Conservation (phyloP, 2,329 filamentous ascomycete species). For the Stagonosporopsis rhizophila region DNA sequence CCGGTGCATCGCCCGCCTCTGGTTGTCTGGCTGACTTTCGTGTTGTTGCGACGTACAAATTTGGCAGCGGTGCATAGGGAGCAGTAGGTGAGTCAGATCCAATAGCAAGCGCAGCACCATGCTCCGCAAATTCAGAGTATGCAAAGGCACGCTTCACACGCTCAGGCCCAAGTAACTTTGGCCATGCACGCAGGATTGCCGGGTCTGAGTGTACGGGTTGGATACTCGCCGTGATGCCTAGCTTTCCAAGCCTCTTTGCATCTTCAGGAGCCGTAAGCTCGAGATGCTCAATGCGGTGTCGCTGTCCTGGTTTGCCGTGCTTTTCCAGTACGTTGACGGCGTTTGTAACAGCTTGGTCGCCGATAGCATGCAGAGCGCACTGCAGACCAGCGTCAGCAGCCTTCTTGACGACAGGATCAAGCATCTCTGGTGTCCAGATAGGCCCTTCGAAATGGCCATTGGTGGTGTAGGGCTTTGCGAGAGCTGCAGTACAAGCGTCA, state of each 20-base stretch:
- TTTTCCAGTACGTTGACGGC: constrained; percentile 64
- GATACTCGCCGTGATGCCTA: constrained; percentile 82
- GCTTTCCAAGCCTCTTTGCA: constrained; percentile 61
- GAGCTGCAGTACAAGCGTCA: constrained; percentile 69
- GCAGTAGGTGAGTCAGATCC: constrained; percentile 68
- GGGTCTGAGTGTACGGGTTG: constrained; percentile 92
- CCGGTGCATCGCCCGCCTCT: constrained; percentile 44
- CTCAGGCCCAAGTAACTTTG: constrained; percentile 60
- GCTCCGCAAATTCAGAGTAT: constrained; percentile 66
- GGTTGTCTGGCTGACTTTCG: constrained; percentile 62
- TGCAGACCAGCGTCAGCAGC: constrained; percentile 64
- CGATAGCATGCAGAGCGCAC: constrained; percentile 70
- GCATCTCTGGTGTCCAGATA: constrained; percentile 62
- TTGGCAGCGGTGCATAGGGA: constrained; percentile 61
- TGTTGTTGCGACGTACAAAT: constrained; percentile 67
- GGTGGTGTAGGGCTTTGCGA: constrained; percentile 64
- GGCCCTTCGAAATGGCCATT: constrained; percentile 57
- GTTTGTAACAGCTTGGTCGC: constrained; percentile 64
- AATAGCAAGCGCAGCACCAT: constrained; percentile 62
- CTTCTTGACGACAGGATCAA: constrained; percentile 62
- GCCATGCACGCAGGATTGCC: constrained; percentile 68
- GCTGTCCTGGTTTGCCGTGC: constrained; percentile 53
- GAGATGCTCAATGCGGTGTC: constrained; percentile 71
- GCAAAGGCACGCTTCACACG: constrained; percentile 67
- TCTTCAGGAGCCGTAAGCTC: constrained; percentile 65